Conservation (phyloP, 1,284 basidiomycete species). For the Leucoagaricus sp. region DNA sequence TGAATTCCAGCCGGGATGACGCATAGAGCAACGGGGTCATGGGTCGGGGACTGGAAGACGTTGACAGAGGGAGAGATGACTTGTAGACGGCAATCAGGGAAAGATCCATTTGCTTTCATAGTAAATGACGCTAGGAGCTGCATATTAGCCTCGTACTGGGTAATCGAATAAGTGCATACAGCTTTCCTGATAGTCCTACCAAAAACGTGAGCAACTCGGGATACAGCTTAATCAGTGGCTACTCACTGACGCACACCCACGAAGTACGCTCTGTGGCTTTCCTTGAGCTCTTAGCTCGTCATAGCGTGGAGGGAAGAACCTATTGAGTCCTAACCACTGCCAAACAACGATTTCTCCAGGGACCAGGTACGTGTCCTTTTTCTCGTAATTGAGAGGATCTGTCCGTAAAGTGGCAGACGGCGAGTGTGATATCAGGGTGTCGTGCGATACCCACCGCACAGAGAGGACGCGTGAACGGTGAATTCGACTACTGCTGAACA, state of each 20-base stretch:
- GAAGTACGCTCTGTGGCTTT: slow-evolving; percentile 34
- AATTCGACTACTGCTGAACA: slow-evolving; percentile 65
- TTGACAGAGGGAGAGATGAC: slow-evolving; percentile 36
- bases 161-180: slow-evolving; percentile 37
- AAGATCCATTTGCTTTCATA: slow-evolving; percentile 49
- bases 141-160: slow-evolving; percentile 6
- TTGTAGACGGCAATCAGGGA: slow-evolving; percentile 41
- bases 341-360: slow-evolving; percentile 61
- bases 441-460: slow-evolving; percentile 61
- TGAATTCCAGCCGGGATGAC: slow-evolving; percentile 39
- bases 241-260: slow-evolving; percentile 64
- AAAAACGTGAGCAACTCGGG: neutral
- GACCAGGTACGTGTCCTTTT: slow-evolving; percentile 36
- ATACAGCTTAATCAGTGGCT: slow-evolving; percentile 6
- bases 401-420: slow-evolving; percentile 55
- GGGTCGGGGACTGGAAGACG: slow-evolving; percentile 42
- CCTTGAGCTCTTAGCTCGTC: slow-evolving; percentile 29
- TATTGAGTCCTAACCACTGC: slow-evolving; percentile 64
- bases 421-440: slow-evolving; percentile 61
- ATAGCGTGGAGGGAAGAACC: slow-evolving; percentile 60
- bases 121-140: slow-evolving; percentile 57
- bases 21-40: slow-evolving; percentile 54
- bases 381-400: slow-evolving; percentile 24
- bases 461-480: slow-evolving; percentile 68
- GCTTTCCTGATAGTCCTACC: slow-evolving; percentile 72